A percentile compares a stretch with the other conserved stretches of the same genome.
Conservation (phyloP, 2,329 filamentous ascomycete genomes). For the Bretziella fagacearum region DNA sequence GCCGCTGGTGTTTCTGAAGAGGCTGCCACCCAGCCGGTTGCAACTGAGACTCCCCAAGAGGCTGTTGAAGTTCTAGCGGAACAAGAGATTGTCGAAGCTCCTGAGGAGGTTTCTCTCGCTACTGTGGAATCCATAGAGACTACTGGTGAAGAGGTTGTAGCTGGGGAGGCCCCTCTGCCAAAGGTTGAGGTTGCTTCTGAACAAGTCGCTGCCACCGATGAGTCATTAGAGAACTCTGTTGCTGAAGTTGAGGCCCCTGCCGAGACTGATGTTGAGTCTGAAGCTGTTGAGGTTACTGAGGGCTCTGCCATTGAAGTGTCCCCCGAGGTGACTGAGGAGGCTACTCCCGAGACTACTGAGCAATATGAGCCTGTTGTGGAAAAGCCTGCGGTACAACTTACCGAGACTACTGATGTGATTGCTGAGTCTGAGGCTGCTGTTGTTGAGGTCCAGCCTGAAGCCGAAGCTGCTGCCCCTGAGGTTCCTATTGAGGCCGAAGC, state of each 20-base stretch:
- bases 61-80: background rate
- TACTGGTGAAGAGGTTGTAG: slow-evolving; percentile 3
- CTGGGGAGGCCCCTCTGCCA: background rate
- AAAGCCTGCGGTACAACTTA: background rate
- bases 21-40: background rate
- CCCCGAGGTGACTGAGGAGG: background rate
- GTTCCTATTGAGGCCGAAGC: background rate
- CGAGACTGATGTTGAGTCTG: background rate
- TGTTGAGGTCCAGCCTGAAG: background rate
- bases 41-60: background rate
- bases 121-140: slow-evolving; percentile 5
- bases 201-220: slow-evolving; percentile 7
- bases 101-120: background rate
- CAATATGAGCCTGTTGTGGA: background rate
- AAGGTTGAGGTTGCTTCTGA: background rate
- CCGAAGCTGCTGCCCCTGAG: background rate
- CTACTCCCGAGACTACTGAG: background rate
- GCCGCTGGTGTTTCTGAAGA: background rate
- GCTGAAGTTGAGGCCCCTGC: slow-evolving; percentile 8
- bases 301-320: background rate
- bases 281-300: background rate
- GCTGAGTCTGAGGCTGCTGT: background rate
- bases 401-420: background rate
- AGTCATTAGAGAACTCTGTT: slow-evolving; percentile 14
- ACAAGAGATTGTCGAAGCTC: slow-evolving; percentile 10